Conservation (phyloP, 495 filamentous ascomycete species). For the Paragyromitra xinjiangensis region DNA sequence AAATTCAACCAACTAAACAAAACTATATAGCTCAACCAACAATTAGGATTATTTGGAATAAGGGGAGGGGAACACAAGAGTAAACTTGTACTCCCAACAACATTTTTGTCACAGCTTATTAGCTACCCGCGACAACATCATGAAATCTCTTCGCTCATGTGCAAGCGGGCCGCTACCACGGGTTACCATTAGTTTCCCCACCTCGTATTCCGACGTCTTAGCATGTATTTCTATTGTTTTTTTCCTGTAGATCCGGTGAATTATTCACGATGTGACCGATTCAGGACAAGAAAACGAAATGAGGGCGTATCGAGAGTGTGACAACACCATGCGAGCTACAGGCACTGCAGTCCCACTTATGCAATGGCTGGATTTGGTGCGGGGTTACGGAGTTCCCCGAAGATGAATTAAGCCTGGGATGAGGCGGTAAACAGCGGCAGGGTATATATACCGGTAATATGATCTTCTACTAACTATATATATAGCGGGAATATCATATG, state of each 20-base stretch:
- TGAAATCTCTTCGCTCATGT: neutral
- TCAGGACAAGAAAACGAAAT: neutral
- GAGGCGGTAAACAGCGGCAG: conserved; percentile 30
- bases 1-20: too few species aligned
- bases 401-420: conserved; percentile 1
- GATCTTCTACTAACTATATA: conserved; percentile 7
- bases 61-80: neutral
- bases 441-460: conserved; percentile 22
- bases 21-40: neutral
- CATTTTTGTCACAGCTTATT: neutral
- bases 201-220: conserved; percentile 12
- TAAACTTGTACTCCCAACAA: neutral
- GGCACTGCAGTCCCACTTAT: neutral
- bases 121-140: neutral
- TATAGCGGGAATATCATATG: conserved; percentile 18
- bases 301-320: conserved; percentile 2
- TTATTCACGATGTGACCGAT: conserved; percentile 25
- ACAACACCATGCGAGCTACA: conserved; percentile 16
- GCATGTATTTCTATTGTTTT: neutral
- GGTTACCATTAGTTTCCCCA: conserved; percentile 7
- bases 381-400: conserved; percentile 39
- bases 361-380: conserved; percentile 24
- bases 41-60: neutral
- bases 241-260: neutral
- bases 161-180: neutral